Conservation (phyloP, 2,329 filamentous ascomycete species). For the Trichophyton benhamiae region DNA sequence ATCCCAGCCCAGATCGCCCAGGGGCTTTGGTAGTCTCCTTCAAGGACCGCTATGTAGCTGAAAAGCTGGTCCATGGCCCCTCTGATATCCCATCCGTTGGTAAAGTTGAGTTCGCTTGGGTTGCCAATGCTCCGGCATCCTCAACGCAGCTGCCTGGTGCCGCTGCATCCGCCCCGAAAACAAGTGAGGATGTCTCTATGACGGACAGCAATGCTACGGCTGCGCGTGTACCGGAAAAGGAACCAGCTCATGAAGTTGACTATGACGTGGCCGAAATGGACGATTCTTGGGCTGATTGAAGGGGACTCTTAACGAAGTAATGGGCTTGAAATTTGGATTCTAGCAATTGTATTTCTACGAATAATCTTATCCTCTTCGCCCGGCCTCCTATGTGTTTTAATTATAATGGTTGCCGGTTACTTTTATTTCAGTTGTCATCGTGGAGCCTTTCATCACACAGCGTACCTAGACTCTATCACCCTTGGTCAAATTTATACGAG, state of each 20-base stretch:
- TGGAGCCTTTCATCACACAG: too few species aligned
- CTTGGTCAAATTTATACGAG: neutral
- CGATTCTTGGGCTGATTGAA: constrained; percentile 30
- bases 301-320: neutral
- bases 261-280: constrained; percentile 42
- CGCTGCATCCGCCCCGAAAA: constrained; percentile 11
- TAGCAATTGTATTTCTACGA: neutral
- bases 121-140: constrained; percentile 28
- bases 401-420: too few species aligned
- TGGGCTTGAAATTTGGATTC: neutral
- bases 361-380: neutral
- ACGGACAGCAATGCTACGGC: neutral
- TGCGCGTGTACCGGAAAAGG: constrained; percentile 4
- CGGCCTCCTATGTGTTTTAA: neutral
- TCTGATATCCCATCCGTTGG: constrained; percentile 41
- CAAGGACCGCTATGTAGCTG: constrained; percentile 41
- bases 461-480: too few species aligned
- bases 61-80: constrained; percentile 41
- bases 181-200: constrained; percentile 24
- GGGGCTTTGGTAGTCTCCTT: constrained; percentile 34
- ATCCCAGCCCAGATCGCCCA: constrained; percentile 28
- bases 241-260: constrained; percentile 31
- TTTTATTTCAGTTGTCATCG: too few species aligned
- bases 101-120: constrained; percentile 44
- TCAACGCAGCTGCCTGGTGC: constrained; percentile 10